A percentile compares a stretch with the other conserved stretches of the same genome.
Conservation (phyloP, 2,329 filamentous ascomycete genomes). For the Endocalyx cinctus region DNA sequence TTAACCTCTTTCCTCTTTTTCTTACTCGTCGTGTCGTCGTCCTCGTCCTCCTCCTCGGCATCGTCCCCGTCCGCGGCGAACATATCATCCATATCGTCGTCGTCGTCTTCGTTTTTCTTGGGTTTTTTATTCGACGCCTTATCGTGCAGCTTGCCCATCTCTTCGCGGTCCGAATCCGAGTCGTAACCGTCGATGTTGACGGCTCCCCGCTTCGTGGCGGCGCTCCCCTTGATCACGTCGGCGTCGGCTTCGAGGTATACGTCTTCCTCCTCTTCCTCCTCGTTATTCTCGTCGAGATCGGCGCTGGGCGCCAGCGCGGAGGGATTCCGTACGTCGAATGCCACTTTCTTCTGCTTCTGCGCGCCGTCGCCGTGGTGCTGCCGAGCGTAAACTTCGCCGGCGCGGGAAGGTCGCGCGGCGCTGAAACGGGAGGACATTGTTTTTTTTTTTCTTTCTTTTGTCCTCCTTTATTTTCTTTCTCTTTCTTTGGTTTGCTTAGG, state of each 20-base stretch:
- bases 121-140: too few species aligned
- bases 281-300: too few species aligned
- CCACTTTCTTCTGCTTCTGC: constrained; percentile 66
- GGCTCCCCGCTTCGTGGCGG: constrained; percentile 81
- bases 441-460: constrained; percentile 1
- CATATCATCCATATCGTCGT: constrained; percentile 76
- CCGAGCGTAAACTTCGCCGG: constrained; percentile 74
- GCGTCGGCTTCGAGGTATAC: constrained; percentile 83
- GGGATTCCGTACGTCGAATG: constrained; percentile 92
- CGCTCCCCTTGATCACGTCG: constrained; percentile 81
- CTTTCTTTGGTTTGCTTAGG: too few species aligned
- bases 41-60: constrained; percentile 48
- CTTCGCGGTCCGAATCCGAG: constrained; percentile 84
- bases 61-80: constrained; percentile 69
- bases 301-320: constrained; percentile 84
- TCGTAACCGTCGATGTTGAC: constrained; percentile 98
- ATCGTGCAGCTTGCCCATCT: constrained; percentile 29
- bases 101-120: constrained; percentile 4
- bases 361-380: constrained; percentile 61
- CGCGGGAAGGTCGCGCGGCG: constrained; percentile 75
- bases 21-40: constrained; percentile 41
- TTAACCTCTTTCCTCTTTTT: constrained; percentile 61
- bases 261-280: constrained; percentile 42
- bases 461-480: constrained; percentile 5
- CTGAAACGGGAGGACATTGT: constrained; percentile 54